Evolutionary conservation across 2,329 filamentous ascomycete species (phyloP), one percentile per base, ranked within the genome.

Genomic region (Keithomyces neogunnii): DNA sequence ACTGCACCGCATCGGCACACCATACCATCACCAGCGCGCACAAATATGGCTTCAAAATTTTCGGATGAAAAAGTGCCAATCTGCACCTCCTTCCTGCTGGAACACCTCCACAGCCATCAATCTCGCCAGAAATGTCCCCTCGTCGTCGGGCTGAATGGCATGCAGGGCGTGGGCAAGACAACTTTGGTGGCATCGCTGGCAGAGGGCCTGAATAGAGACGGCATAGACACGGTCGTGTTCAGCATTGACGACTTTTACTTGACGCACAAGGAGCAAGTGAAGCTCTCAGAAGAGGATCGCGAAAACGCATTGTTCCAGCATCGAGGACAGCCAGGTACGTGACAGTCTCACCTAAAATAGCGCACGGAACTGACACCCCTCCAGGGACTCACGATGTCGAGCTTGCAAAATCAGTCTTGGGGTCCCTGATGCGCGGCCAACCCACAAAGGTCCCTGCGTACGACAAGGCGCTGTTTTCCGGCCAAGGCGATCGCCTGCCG

Each of bases 181-280:
- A 95, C 91, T 10, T 78, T 96, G 61, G 90, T 91, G 38, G 76
- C 76, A 38, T 75, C 79, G 4, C 78, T 95, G 43, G 77, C 82
- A 57, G 65, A 74, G 26, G 80, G 78, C 11, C 78, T 92, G 38
- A 73, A 78, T 45, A 66, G 73, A 11, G 60, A 69, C 32, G 74
- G 84, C 61, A 76, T 76, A 26, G 75, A 88, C 29, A 86, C 85
- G 3, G 73, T 88, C 47, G 85, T 89, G 49, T 79, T 89, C 66
- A 91, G 87, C 66, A 85, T 96, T 57, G 91, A 96, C 66, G 90
- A 96, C 70, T 84, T 96, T 59, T 96, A 96, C 70, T 82, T 95
- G 50, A 77, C 81, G 11, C 88, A 88, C 64, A 71, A 73, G 28
- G 77, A 85, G 56, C 88, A 93, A 66, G 65, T 77, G 31, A 73